phyloP scores from a whole-genome alignment of 768 basidiomycete genomes.

The Dictyophora rubrovolvata region DNA sequence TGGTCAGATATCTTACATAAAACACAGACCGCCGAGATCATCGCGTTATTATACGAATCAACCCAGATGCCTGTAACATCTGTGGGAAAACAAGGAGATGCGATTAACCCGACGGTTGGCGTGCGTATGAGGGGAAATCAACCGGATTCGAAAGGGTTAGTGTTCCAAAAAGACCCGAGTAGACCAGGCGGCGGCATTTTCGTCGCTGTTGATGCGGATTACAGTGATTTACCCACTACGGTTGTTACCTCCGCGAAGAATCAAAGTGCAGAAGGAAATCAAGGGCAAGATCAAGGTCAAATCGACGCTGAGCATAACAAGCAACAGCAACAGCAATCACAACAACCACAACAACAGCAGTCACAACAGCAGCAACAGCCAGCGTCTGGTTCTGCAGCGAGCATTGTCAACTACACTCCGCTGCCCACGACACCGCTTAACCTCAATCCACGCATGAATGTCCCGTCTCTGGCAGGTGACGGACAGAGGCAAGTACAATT shows the following conservation, averaged over 20 bases:
- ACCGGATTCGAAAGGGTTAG: constrained; percentile 40
- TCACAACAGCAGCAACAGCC: neutral
- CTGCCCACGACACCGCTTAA: constrained; percentile 38
- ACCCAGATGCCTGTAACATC: constrained; percentile 61
- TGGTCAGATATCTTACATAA: constrained; percentile 6
- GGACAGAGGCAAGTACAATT: constrained; percentile 53
- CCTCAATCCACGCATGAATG: constrained; percentile 71
- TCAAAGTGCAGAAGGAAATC: constrained; percentile 37
- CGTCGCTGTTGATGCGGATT: constrained; percentile 44
- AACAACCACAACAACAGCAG: constrained; percentile 1
- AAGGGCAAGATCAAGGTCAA: constrained; percentile 11
- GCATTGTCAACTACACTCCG: constrained; percentile 51
- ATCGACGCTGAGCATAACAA: constrained; percentile 7
- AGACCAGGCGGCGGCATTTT: constrained; percentile 85
- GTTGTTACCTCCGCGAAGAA: constrained; percentile 43
- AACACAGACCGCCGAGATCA: constrained; percentile 80
- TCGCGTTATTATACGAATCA: constrained; percentile 82
- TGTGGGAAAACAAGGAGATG: constrained; percentile 42
- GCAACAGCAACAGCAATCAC: neutral
- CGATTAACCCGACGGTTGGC: constrained; percentile 73
- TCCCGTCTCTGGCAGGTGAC: constrained; percentile 17
- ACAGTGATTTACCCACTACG: constrained; percentile 46
- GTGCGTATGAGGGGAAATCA: constrained; percentile 40
- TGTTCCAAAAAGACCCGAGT: constrained; percentile 70
- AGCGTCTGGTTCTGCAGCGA: constrained; percentile 17